Base-by-base conservation (phyloP, 805 yeast species). In the Hanseniaspora occidentalis region DNA sequence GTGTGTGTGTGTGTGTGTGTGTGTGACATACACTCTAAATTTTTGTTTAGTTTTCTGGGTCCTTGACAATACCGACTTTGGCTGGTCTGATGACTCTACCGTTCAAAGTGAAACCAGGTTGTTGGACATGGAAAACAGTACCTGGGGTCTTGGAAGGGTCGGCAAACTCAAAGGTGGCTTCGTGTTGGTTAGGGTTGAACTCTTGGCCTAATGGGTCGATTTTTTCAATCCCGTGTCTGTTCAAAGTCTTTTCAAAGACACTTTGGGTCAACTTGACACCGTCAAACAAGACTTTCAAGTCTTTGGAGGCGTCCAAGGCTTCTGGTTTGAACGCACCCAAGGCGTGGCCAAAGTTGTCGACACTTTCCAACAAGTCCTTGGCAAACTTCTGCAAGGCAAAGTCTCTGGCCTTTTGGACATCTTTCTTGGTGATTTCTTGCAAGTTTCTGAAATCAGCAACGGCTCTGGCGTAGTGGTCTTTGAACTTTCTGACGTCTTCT, bases 331-430 rank as follows among this genome's bases (percentile, higher is more conserved):
- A 86, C 1, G 86, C 76, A 47, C 67, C 65, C 51, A 88, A 67
- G 8, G 96, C 96, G 52, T 88, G 83, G 35, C 82, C 83, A 56
- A 86, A 85, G 65, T 86, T 86, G 57, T 86, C 96, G 34, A 86
- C 73, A 6, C 95, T 80, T 56, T 86, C 96, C 51, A 86, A 69
- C 57, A 86, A 70, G 50, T 86, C 96, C 61, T 77, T 81, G 48
- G 95, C 92, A 58, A 86, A 86, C 62, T 84, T 86, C 62, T 86
- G 94, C 48, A 88, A 69, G 0, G 96, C 96, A 64, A 79, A 86
- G 56, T 84, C 95, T 57, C 71, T 79, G 41, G 95, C 85, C 65
- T 83, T 83, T 63, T 82, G 80, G 42, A 83, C 68, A 58, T 88
- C 96, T 51, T 83, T 73, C 64, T 83, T 81, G 45, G 96, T 84